Evolutionary conservation across 306 rosid genomes (phyloP).

Genomic region (Lathyrus oleraceus): DNA sequence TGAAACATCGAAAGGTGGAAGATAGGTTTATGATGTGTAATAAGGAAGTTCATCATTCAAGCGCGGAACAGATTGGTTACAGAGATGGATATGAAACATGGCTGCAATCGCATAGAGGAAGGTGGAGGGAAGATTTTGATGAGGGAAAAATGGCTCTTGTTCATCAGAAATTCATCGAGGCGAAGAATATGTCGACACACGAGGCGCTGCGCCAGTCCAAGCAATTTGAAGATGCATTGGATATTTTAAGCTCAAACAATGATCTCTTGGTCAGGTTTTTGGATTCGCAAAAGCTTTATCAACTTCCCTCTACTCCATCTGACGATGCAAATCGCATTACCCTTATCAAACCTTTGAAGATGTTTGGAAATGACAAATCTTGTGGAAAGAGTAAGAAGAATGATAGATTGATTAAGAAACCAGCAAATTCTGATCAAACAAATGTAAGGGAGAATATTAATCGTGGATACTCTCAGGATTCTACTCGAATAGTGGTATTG

Average conservation of each 20-base stretch:
- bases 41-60: conserved; percentile 51
- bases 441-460: conserved; percentile 46
- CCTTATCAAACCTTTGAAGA: conserved; percentile 83
- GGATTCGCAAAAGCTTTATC: conserved; percentile 66
- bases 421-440: conserved; percentile 44
- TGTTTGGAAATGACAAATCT: conserved; percentile 52
- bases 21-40: conserved; percentile 49
- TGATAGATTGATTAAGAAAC: conserved; percentile 48
- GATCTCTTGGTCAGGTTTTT: conserved; percentile 69
- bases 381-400: conserved; percentile 47
- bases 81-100: conserved; percentile 65
- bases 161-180: conserved; percentile 74
- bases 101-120: conserved; percentile 59
- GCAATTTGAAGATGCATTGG: conserved; percentile 79
- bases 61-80: conserved; percentile 46
- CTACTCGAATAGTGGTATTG: conserved; percentile 85
- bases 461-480: conserved; percentile 48
- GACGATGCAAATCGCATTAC: conserved; percentile 71
- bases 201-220: conserved; percentile 67
- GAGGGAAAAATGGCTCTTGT: conserved; percentile 70
- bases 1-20: conserved; percentile 53
- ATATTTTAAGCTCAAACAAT: conserved; percentile 76
- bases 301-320: conserved; percentile 51
- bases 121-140: conserved; percentile 43
- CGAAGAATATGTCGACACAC: conserved; percentile 62